Evolutionary conservation across 805 yeast species (phyloP), one percentile per base, ranked within the genome.

Genomic region (Candida peoriensis): DNA sequence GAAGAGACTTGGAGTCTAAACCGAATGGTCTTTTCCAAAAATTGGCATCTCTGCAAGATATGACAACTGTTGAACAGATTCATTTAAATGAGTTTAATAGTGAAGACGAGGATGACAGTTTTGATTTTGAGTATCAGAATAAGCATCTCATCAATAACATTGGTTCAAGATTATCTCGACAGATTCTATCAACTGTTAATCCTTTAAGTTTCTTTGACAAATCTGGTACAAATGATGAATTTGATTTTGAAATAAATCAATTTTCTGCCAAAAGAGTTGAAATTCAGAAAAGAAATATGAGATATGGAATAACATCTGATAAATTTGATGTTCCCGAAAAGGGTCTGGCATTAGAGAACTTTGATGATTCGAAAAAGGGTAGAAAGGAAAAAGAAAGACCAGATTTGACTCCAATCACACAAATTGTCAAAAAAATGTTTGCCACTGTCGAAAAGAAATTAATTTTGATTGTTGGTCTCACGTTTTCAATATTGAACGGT

Each of bases 401-500:
- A 4, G 44, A 44, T 5, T 19, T 56, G 9, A 48, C 57, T 19
- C 52, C 64, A 13, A 44, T 62, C 13, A 32, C 18, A 4, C 25
- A 43, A 3, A 59, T 64, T 5, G 50, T 61, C 22, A 47, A 37
- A 24, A 48, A 43, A 14, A 56, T 63, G 66, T 38, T 48, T 7
- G 40, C 23, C 7, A 54, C 53, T 1, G 55, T 51, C 3, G 47
- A 45, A 14, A 44, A 43, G 8, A 62, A 54, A 29, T 17, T 28
- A 4, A 39, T 57, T 4, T 47, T 76, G 1, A 10, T 54, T 1
- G 1, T 70, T 1, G 97, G 96, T 0, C 36, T 83, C 1, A 0
- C 70, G 0, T 44, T 70, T 5, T 65, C 88, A 0, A 42, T 78
- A 0, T 30, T 72, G 1, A 76, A 79, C 39, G 89, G 95, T 9